Evolutionary conservation across 2,329 filamentous ascomycete genomes (phyloP), one percentile per base, ranked within the genome.

Genomic region (Stemphylium beticola): DNA sequence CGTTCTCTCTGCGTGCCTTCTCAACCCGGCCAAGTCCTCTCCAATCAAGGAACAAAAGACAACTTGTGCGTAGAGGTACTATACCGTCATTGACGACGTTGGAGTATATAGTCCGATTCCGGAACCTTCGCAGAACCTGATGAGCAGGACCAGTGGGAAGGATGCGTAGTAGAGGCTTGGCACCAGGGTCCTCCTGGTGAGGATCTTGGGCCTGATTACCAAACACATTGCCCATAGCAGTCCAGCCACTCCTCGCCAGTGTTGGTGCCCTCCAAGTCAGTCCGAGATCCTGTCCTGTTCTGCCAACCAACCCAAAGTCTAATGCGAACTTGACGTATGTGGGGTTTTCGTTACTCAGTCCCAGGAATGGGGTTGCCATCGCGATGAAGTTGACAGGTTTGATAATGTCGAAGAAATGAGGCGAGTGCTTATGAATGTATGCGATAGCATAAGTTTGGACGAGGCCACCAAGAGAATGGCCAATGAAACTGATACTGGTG

Each of bases 81-180:
- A 99, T 97, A 3, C 93, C 93, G 76, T 98, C 93, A 69, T 98
- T 98, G 64, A 98, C 93, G 11, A 98, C 93, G 68, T 98, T 98
- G 2, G 93, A 96, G 74, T 98, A 98, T 1, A 97, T 82, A 0
- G 95, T 98, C 14, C 93, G 84, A 72, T 96, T 96, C 18, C 91
- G 83, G 74, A 98, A 98, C 76, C 91, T 92, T 71, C 89, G 88
- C 36, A 98, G 78, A 1, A 93, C 93, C 49, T 86, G 85, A 74
- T 97, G 93, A 6, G 93, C 95, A 14, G 93, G 93, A 0, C 93
- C 93, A 7, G 91, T 96, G 0, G 95, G 93, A 20, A 98, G 77
- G 59, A 98, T 96, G 17, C 93, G 85, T 17, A 98, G 78, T 33
- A 98, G 78, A 2, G 93, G 93, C 73, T 98, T 98, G 0, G 92